Base-by-base conservation (phyloP, 23 red algal genomes). In the Agarophyton chilense region DNA sequence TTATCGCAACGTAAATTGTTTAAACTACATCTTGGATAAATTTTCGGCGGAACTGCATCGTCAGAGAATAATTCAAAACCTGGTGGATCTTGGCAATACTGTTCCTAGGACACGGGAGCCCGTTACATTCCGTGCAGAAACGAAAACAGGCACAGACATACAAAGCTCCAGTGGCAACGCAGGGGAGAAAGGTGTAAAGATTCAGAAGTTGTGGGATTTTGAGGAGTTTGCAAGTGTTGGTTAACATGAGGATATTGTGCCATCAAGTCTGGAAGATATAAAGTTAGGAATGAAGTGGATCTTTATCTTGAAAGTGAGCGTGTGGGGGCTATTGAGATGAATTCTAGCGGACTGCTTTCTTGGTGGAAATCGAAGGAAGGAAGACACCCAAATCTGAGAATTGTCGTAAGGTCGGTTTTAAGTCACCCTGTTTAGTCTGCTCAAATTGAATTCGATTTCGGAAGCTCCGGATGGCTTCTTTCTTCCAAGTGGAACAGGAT, bases 401-500 rank as follows among this genome's bases (percentile, higher is more conserved):
- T 38, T 0, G 80, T 84, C 38, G 60, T 33, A 11, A 41, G 47
- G 25, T 51, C 31, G 14, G 2, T 84, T 2, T 45, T 71, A 5
- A 39, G 56, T 41, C 60, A 45, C 28, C 33, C 51, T 31, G 80
- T 60, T 46, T 84, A 28, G 3, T 84, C 80, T 21, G 60, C 54
- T 22, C 80, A 84, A 49, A 71, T 71, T 49, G 80, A 84, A 21
- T 0, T 35, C 1, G 80, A 71, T 28, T 71, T 82, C 16, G 78
- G 80, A 19, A 11, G 19, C 21, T 28, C 80, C 10, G 61, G 57
- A 11, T 11, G 35, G 5, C 61, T 71, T n/a, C 14, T 65, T 4
- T 66, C 80, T 52, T 19, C 0, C 22, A 25, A 64, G 43, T 24
- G 80, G 22, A 84, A 29, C 13, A 13, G 21, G 34, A 43, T 84